A percentile compares a stretch with the other conserved stretches of the same genome.
Evolutionary conservation across 768 basidiomycete species (phyloP).

Genomic region (Lactarius sp.): DNA sequence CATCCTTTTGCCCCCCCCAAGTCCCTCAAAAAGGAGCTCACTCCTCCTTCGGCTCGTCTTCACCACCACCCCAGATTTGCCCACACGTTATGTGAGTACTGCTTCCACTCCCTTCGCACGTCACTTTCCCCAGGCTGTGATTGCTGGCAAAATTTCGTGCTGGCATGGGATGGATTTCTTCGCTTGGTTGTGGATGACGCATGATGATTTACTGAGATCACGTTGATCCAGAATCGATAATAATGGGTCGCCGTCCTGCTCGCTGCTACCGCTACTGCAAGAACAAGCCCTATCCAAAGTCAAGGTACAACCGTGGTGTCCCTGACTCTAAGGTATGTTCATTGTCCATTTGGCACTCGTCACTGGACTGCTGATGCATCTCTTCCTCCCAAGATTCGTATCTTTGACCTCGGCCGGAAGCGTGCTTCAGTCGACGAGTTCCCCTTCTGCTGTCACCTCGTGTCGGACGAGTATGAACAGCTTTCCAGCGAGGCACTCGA

Average conservation of each 20-base stretch:
- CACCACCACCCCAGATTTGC: not conserved
- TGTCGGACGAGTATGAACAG: slow-evolving; percentile 98
- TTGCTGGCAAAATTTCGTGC: not conserved
- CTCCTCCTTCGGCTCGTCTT: not conserved
- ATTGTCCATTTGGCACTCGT: not conserved
- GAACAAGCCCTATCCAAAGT: slow-evolving; percentile 98
- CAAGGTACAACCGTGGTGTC: slow-evolving; percentile 96
- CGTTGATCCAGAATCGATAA: slow-evolving; percentile 31
- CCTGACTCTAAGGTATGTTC: slow-evolving; percentile 83
- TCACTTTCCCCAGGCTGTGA: not conserved
- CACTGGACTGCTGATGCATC: not conserved
- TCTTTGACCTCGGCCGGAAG: slow-evolving; percentile 94
- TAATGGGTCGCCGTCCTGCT: slow-evolving; percentile 98
- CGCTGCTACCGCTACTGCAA: slow-evolving; percentile 99
- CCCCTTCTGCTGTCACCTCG: slow-evolving; percentile 94
- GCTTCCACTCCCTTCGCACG: not conserved
- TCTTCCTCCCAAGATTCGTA: slow-evolving; percentile 67
- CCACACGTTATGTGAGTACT: slow-evolving; percentile 12
- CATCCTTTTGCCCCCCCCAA: slow-evolving; percentile 1
- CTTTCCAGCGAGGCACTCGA: slow-evolving; percentile 93
- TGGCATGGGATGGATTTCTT: slow-evolving; percentile 13
- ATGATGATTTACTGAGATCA: not conserved
- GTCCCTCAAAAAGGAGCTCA: slow-evolving; percentile 10
- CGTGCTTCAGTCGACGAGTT: slow-evolving; percentile 96
- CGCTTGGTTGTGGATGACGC: slow-evolving; percentile 1